Evolutionary conservation across 345 rosid species (phyloP).

Genomic region (Euclidium syriacum): DNA sequence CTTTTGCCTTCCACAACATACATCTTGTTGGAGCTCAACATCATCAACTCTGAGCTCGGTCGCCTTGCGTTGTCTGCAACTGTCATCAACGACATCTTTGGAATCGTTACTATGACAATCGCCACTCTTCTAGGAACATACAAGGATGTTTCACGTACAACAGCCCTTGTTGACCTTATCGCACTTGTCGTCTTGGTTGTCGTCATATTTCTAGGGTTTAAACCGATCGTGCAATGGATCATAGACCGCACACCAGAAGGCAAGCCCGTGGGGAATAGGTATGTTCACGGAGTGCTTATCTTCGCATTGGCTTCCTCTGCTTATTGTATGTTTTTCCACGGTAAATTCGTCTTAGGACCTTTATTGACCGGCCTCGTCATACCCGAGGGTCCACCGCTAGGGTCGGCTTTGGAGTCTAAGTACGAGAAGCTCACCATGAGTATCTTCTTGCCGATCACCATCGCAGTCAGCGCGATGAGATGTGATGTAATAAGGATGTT

Average conservation of each 20-base stretch:
- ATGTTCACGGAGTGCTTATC: constrained; percentile 1
- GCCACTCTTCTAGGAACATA: background rate
- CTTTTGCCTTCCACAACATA: background rate
- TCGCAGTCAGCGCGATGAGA: background rate
- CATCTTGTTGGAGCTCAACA: background rate
- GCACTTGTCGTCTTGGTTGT: background rate
- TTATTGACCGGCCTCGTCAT: constrained; percentile 22
- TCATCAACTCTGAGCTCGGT: background rate
- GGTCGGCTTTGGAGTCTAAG: background rate
- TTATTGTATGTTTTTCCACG: background rate
- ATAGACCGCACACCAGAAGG: constrained; percentile 21
- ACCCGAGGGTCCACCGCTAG: constrained; percentile 34
- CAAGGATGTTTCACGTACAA: background rate
- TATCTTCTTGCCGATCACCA: background rate
- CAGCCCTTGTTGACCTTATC: background rate
- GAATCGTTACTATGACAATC: background rate
- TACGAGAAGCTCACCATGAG: background rate
- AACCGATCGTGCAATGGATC: constrained; percentile 9
- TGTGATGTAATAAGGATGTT: background rate
- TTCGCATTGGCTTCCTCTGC: constrained; percentile 2
- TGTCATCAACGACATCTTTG: background rate
- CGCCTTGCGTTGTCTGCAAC: background rate
- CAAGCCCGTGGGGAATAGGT: background rate
- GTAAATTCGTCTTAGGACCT: constrained; percentile 13
- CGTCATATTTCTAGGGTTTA: background rate